Percentiles rank a stretch among this genome's conserved stretches.
These are phyloP conservation scores for Saussurea involucrata DNA, from an alignment of 129 eudicot species.

Conservation along the genomic window DNA sequence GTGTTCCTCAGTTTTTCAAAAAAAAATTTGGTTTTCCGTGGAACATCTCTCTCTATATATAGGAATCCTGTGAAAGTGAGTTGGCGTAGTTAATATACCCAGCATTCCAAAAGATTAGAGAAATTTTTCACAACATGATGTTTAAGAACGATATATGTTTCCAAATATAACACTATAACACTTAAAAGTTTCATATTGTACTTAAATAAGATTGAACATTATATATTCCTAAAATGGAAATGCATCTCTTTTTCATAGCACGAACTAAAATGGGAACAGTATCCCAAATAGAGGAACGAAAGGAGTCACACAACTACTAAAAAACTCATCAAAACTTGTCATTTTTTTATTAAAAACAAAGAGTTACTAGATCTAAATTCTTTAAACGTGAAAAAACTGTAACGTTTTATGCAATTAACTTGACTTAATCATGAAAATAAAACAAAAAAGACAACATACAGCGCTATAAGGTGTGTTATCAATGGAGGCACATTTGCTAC, in stretches of 20 bases:
- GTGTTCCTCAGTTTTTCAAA: too few species aligned
- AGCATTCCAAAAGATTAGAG: not conserved
- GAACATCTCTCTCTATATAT: too few species aligned
- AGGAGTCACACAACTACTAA: not conserved
- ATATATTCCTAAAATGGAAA: not conserved
- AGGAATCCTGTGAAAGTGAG: too few species aligned
- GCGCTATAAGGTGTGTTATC: constrained; percentile 46
- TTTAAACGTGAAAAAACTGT: not conserved
- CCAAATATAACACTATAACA: not conserved
- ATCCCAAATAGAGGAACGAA: not conserved
- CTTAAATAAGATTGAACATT: not conserved
- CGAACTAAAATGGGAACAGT: not conserved
- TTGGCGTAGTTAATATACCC: too few species aligned
- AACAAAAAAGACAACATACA: constrained; percentile 41
- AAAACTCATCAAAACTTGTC: not conserved
- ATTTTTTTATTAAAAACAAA: not conserved
- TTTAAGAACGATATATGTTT: not conserved
- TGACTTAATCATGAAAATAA: not conserved
- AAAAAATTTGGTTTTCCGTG: too few species aligned
- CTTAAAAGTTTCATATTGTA: not conserved
- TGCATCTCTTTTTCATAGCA: not conserved
- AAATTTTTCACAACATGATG: not conserved
- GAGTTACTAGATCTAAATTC: not conserved
- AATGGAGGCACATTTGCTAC: constrained; percentile 58
- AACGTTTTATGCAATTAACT: not conserved